phyloP scores from a whole-genome alignment of 441 rosid genomes.

The Euphorbia corollata region DNA sequence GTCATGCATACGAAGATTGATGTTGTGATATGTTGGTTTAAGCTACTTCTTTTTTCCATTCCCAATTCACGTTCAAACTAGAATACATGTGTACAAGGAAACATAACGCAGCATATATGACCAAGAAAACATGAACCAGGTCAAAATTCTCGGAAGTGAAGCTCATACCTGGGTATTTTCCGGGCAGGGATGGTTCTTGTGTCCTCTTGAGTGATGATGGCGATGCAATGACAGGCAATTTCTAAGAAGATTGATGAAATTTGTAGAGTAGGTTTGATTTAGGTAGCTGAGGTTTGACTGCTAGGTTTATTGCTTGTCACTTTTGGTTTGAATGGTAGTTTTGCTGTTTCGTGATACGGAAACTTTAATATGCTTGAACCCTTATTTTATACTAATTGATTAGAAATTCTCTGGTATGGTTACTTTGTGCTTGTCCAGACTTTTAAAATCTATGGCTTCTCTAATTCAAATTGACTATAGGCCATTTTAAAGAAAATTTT shows the following conservation, averaged over 20 bases:
- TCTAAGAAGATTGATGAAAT: not conserved
- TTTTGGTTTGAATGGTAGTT: conserved; percentile 8
- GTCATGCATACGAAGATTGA: not conserved
- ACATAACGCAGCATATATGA: not conserved
- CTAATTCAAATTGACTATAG: too few relatives aligned
- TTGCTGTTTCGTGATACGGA: not conserved
- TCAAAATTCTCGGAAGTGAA: not conserved
- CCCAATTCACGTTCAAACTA: not conserved
- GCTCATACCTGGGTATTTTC: not conserved
- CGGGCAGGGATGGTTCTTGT: not conserved
- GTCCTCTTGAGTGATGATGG: not conserved
- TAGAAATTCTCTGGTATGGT: not conserved
- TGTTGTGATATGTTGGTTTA: not conserved
- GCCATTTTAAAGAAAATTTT: too few relatives aligned
- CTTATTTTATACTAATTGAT: not conserved
- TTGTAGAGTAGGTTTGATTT: not conserved
- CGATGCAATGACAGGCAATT: not conserved
- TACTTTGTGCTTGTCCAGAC: too few relatives aligned
- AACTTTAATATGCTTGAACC: not conserved
- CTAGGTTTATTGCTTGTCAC: not conserved
- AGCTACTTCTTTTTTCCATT: not conserved
- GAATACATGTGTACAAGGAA: not conserved
- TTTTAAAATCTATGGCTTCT: too few relatives aligned
- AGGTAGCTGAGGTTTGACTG: conserved; percentile 3
- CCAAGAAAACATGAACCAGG: too few relatives aligned